Evolutionary conservation across 2,329 filamentous ascomycete species (phyloP), one percentile per base, ranked within the genome.

Genomic region (Hymenoscyphus linearis): DNA sequence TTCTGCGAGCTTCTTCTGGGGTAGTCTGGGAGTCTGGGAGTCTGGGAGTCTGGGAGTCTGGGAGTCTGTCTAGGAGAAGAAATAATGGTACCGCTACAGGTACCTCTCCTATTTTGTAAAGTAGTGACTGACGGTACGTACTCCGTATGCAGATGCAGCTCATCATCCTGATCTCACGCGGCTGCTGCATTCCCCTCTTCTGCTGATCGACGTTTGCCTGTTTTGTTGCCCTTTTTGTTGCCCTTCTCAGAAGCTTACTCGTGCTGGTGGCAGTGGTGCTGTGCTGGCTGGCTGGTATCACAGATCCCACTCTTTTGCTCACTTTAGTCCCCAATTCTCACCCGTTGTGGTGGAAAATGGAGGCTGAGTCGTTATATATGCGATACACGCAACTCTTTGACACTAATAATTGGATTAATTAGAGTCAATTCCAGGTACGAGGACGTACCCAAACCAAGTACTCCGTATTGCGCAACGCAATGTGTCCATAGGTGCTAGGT

Each of bases 101-200:
- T 22, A 5, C 52, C 14, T 53, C 18, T 65, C 65, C 64, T 63
- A 57, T 62, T 60, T 62, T 44, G 40, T 22, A 10, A 36, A 57
- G 40, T 34, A 16, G 18, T 16, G 50, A 44, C 16, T 44, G 52
- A 3, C 16, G 14, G 52, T 31, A 34, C 9, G 35, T 47, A 47
- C 22, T 22, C 44, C 25, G 7, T 47, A 47, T 47, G 18, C 40
- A 47, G 40, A 47, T 52, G 27, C 58, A 55, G 31, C 57, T 59
- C 57, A 59, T 59, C n/a, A n/a, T n/a, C n/a, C n/a, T n/a, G n/a
- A n/a, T n/a, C 57, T 53, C 57, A 59, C 56, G 56, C 37, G 16
- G 55, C 56, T 55, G 26, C 54, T 56, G 54, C 35, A 40, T 36
- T 37, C 14, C 12, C n/a, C n/a, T n/a, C n/a, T n/a, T n/a, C 56